phyloP scores from a whole-genome alignment of 805 yeast genomes.

The Maudiozyma barnettii region DNA sequence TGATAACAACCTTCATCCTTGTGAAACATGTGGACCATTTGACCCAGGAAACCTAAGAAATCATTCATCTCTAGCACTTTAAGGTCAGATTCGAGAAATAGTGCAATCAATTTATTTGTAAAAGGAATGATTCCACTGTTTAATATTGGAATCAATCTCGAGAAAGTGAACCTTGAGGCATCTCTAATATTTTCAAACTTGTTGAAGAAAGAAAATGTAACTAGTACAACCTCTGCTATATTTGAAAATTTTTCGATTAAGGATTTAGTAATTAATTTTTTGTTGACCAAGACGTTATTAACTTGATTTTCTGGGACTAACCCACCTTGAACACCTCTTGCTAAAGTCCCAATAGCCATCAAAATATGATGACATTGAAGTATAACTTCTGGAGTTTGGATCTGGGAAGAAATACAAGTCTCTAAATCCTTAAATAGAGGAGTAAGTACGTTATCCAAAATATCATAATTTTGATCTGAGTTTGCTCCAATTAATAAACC shows the following conservation, averaged over 20 bases:
- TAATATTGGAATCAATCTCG: constrained; percentile 74
- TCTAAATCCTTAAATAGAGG: constrained; percentile 71
- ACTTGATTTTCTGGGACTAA: constrained; percentile 32
- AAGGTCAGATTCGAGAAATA: constrained; percentile 48
- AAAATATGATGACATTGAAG: constrained; percentile 79
- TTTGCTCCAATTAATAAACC: constrained; percentile 61
- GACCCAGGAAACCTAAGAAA: constrained; percentile 79
- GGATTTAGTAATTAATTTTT: constrained; percentile 22
- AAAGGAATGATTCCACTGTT: constrained; percentile 41
- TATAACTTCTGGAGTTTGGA: constrained; percentile 37
- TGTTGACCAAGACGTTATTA: constrained; percentile 29
- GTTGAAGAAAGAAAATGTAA: constrained; percentile 69
- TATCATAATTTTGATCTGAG: constrained; percentile 31
- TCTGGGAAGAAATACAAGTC: constrained; percentile 43
- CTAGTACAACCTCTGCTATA: constrained; percentile 73
- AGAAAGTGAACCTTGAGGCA: constrained; percentile 77
- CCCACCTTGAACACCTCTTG: constrained; percentile 65
- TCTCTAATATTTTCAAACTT: constrained; percentile 66
- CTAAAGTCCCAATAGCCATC: constrained; percentile 82
- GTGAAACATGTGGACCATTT: constrained; percentile 70
- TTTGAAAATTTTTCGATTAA: constrained; percentile 45
- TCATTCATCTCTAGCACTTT: constrained; percentile 62
- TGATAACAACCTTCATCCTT: constrained; percentile 59
- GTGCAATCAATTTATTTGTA: constrained; percentile 61
- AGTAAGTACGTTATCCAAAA: constrained; percentile 58